Base-by-base conservation (phyloP, 805 yeast species). In the Teunomyces lycoperdinae region DNA sequence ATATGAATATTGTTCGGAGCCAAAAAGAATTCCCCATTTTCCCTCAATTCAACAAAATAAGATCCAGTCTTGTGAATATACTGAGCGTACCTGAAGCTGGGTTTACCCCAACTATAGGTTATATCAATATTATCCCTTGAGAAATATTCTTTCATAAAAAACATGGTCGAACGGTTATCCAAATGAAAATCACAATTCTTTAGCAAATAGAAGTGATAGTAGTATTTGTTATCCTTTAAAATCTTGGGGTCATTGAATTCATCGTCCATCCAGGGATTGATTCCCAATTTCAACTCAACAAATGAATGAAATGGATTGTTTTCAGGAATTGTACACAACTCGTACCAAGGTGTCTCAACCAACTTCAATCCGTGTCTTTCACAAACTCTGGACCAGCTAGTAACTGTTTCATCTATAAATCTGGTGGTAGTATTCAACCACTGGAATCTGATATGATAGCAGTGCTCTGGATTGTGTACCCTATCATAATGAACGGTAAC, bases 341-440 rank as follows among this genome's bases (percentile, higher is more conserved):
- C 98, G 41, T 80, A 81, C 85, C 96, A 88, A 0, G 99, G 98
- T 0, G 91, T 85, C 59, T 92, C 97, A 14, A 91, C 94, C 38
- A 75, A 58, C 45, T 69, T 72, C 50, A 94, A 73, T 0, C 97
- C 97, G 59, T 88, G 89, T 46, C 95, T 66, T 50, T 89, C 96
- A 57, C 96, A 89, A 42, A 85, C 72, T 47, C 96, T 77, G 0
- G 89, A 80, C 88, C 97, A 86, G 42, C 81, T 77, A 39, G 76
- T 81, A 38, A 90, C 74, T 9, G 87, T 73, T 54, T 90, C 96
- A 49, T 90, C 97, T 43, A 89, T 81, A 29, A 88, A 70, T 57
- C 87, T 87, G 2, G 96, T 86, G 0, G 98, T 89, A 0, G 96
- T 83, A 50, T 87, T 89, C 29, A 92, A 69, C 99, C 99, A 94